A percentile compares a stretch with the other conserved stretches of the same genome.
Conservation (phyloP, 1,139 yeast genomes). For the Suhomyces anneliseae region DNA sequence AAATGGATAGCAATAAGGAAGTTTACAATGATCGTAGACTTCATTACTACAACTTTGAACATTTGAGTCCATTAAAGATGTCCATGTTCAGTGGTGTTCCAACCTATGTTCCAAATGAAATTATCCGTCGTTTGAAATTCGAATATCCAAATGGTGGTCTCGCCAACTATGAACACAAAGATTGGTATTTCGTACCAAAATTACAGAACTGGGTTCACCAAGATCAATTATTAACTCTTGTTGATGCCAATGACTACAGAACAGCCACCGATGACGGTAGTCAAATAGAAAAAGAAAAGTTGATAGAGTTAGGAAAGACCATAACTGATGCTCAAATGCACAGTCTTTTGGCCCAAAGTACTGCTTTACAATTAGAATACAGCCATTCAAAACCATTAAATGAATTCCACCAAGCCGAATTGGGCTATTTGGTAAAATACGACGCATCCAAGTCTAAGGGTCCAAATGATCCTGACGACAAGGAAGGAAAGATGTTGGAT, state of each 20-base stretch:
- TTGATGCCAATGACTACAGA: conserved; percentile 12
- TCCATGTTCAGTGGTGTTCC: conserved; percentile 23
- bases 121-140: conserved; percentile 17
- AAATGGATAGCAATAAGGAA: conserved; percentile 14
- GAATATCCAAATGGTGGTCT: conserved; percentile 24
- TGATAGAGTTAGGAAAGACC: conserved; percentile 11
- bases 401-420: conserved; percentile 36
- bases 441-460: conserved; percentile 21
- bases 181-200: conserved; percentile 33
- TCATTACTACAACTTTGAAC: conserved; percentile 23
- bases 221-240: conserved; percentile 8
- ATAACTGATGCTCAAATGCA: conserved; percentile 29
- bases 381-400: conserved; percentile 40
- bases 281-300: conserved; percentile 12
- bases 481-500: conserved; percentile 9
- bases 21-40: conserved; percentile 25
- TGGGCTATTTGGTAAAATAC: conserved; percentile 21
- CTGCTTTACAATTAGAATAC: conserved; percentile 37
- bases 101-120: conserved; percentile 17
- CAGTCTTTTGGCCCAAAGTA: conserved; percentile 32
- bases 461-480: conserved; percentile 12
- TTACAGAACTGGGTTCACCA: conserved; percentile 28
- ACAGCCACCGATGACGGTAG: conserved; percentile 1
- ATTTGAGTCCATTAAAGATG: conserved; percentile 23
- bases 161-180: conserved; percentile 13